A percentile compares a stretch with the other conserved stretches of the same genome.
Conservation (phyloP, 441 rosid genomes). For the Iberis amara region DNA sequence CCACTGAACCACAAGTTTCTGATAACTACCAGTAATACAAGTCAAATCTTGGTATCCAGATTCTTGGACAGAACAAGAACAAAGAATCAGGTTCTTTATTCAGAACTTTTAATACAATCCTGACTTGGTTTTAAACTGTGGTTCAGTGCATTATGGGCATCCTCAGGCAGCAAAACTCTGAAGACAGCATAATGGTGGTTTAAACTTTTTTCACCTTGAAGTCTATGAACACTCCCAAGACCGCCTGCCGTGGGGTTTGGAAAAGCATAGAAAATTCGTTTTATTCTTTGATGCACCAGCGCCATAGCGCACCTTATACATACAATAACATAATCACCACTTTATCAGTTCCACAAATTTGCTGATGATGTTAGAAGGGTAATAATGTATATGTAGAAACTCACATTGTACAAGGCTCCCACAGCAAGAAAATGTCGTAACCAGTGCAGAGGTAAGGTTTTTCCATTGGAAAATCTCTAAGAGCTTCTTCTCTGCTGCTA, state of each 20-base stretch:
- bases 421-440: constrained; percentile 36
- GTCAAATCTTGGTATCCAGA: neutral
- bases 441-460: constrained; percentile 87
- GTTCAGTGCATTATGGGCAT: constrained; percentile 14
- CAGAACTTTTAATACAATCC: constrained; percentile 9
- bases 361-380: neutral
- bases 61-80: constrained; percentile 16
- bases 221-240: constrained; percentile 65
- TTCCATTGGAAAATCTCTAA: constrained; percentile 20
- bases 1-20: no score
- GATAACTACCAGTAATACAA: no score
- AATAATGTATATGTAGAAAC: constrained; percentile 1
- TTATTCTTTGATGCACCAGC: constrained; percentile 81
- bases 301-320: constrained; percentile 90
- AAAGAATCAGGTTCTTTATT: constrained; percentile 2
- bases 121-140: neutral
- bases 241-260: constrained; percentile 67
- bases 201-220: constrained; percentile 88
- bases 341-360: constrained; percentile 7
- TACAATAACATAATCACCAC: constrained; percentile 5
- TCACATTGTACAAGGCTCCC: constrained; percentile 34
- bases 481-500: constrained; percentile 33
- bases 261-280: constrained; percentile 73
- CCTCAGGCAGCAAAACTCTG: constrained; percentile 51
- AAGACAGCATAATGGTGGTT: constrained; percentile 93